Conservation (phyloP, 495 filamentous ascomycete species). For the Oidiodendron maius region DNA sequence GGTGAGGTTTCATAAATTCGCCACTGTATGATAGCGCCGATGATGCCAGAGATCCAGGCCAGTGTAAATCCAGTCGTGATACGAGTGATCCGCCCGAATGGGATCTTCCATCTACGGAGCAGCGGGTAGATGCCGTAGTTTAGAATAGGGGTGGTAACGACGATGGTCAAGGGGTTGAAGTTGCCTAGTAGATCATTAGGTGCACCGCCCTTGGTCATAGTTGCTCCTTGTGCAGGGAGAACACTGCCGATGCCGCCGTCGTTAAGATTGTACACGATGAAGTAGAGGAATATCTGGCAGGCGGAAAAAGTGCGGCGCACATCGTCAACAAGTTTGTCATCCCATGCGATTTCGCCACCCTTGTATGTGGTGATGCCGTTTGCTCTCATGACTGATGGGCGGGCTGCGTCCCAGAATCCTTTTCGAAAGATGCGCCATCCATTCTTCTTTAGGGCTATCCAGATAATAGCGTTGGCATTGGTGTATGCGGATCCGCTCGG, state of each 20-base stretch:
- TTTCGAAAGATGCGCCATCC: conserved; percentile 47
- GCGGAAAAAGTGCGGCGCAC: conserved; percentile 45
- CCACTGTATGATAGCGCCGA: conserved; percentile 60
- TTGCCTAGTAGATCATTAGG: conserved; percentile 72
- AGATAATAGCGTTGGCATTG: conserved; percentile 45
- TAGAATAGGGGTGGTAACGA: conserved; percentile 54
- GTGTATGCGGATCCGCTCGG: conserved; percentile 46
- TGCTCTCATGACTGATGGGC: conserved; percentile 45
- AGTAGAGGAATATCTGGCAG: conserved; percentile 49
- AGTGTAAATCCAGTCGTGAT: conserved; percentile 57
- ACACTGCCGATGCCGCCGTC: conserved; percentile 38
- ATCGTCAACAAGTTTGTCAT: conserved; percentile 47
- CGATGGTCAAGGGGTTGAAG: conserved; percentile 66
- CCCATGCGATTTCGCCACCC: conserved; percentile 29
- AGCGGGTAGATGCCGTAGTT: conserved; percentile 52
- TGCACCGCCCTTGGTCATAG: conserved; percentile 55
- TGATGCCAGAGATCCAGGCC: conserved; percentile 29
- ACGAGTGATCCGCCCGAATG: conserved; percentile 53
- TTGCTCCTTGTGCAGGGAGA: conserved; percentile 48
- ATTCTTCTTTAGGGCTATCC: conserved; percentile 42
- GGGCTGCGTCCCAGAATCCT: conserved; percentile 54
- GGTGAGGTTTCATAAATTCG: conserved; percentile 54
- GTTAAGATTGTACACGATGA: conserved; percentile 57
- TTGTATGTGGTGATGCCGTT: conserved; percentile 33
- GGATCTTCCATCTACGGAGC: conserved; percentile 47